Conservation (phyloP, 805 yeast genomes). For the Pichia sporocuriosa region DNA sequence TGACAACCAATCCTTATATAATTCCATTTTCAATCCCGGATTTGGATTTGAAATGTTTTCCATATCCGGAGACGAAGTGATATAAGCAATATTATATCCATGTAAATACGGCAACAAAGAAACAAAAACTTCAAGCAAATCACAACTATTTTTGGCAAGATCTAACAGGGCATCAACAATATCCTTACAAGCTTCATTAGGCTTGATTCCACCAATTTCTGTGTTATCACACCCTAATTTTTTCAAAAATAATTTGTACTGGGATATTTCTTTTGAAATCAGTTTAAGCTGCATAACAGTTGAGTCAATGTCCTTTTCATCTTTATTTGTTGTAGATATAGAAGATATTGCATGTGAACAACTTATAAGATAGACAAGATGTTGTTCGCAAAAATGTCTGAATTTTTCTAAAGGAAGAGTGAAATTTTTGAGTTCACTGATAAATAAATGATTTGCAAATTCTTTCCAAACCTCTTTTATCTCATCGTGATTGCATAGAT, state of each 20-base stretch:
- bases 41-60: not conserved
- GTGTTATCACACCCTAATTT: constrained; percentile 34
- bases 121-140: constrained; percentile 6
- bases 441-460: constrained; percentile 59
- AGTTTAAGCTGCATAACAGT: constrained; percentile 44
- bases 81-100: constrained; percentile 8
- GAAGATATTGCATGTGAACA: constrained; percentile 61
- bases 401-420: constrained; percentile 44
- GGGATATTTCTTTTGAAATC: constrained; percentile 49
- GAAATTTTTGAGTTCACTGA: constrained; percentile 45
- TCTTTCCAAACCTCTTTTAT: constrained; percentile 49
- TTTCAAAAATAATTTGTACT: constrained; percentile 46
- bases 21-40: not conserved
- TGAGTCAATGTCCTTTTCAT: constrained; percentile 41
- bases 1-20: constrained; percentile 7
- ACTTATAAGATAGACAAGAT: constrained; percentile 60
- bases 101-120: constrained; percentile 11
- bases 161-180: constrained; percentile 57
- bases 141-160: constrained; percentile 33
- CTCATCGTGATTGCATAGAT: constrained; percentile 47
- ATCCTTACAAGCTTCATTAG: constrained; percentile 50
- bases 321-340: constrained; percentile 58
- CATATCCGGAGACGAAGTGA: not conserved
- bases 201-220: constrained; percentile 38
- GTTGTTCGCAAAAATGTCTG: constrained; percentile 44